These are phyloP conservation scores for Porphyra umbilicalis DNA, from an alignment of 31 red algal genomes.

Conservation along the genomic window DNA sequence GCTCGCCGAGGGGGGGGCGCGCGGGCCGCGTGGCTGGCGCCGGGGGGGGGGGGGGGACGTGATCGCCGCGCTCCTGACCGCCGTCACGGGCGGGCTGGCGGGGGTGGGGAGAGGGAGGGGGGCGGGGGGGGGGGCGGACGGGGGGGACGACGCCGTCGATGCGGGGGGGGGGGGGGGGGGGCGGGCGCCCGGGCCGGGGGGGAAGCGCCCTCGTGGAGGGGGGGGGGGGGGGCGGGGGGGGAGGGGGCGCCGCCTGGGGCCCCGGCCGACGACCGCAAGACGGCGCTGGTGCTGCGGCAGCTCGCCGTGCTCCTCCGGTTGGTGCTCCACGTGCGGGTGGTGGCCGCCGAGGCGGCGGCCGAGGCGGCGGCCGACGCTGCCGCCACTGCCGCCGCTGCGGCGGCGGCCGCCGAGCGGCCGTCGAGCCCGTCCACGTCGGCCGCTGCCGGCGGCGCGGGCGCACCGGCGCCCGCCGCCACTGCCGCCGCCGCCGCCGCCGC, in stretches of 20 bases:
- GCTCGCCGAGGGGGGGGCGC: not conserved
- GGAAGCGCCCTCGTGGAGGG: not conserved
- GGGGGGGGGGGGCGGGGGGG: not conserved
- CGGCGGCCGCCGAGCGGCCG: not conserved
- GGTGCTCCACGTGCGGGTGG: not conserved
- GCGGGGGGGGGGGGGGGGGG: not conserved
- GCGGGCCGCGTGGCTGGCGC: not conserved
- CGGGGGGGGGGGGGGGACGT: not conserved
- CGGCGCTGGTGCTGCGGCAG: not conserved
- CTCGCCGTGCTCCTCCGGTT: not conserved
- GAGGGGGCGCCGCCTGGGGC: not conserved
- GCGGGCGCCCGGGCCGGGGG: not conserved
- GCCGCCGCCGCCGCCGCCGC: not conserved
- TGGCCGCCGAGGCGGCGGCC: not conserved
- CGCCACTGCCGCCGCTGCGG: not conserved
- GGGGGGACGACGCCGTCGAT: too few species aligned
- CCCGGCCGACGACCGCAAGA: not conserved
- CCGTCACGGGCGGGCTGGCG: not conserved
- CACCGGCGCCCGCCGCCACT: not conserved
- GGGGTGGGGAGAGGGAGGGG: not conserved
- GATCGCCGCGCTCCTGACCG: not conserved
- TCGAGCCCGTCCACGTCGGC: too few species aligned
- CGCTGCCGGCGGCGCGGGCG: not conserved
- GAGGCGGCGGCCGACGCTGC: not conserved
- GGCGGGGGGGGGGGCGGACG: not conserved